Evolutionary conservation across 805 yeast genomes (phyloP), one percentile per base, ranked within the genome.

Genomic region (Jamesozyma lodderae): DNA sequence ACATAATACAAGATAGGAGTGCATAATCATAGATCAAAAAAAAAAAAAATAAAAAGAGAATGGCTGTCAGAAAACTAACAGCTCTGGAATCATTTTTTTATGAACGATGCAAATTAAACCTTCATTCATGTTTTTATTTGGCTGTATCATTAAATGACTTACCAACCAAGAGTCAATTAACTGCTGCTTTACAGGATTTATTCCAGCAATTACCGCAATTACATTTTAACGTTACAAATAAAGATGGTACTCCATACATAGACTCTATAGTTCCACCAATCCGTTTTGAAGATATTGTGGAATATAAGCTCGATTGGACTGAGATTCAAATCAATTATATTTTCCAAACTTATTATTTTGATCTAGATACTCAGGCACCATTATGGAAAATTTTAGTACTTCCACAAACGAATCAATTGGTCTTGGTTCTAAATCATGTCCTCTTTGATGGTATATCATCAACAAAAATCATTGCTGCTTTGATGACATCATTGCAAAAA

Each of bases 381-480:
- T 33, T 57, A n/a, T 57, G 60, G 60, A 55, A 48, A 35, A 17
- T 57, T 6, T 33, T 57, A 10, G 28, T 52, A 1, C 15, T 51
- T 2, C 47, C 47, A 4, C 28, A 37, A 20, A 32, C 38, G 10
- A 46, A 43, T 13, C 43, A 44, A 15, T n/a, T 55, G 22, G 15
- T 53, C 9, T 27, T 57, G 11, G 31, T 51, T 11, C 36, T 49
- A 15, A 55, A 54, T 30, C 62, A 57, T 39, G 45, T 45, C 2
- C 38, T 54, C 14, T 49, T 49, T 36, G 62, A 57, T 43, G 62
- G 62, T 7, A 42, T 53, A 33, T 48, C 59, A 1, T 43, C 49
- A 17, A 48, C 48, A 2, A 41, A 44, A 9, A 43, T 56, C 23
- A 48, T 51, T 50, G 42, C 44, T 15, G 24, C 38, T 1, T 38